phyloP scores from a whole-genome alignment of 2,329 filamentous ascomycete genomes.

The Cordyceps farinosa region DNA sequence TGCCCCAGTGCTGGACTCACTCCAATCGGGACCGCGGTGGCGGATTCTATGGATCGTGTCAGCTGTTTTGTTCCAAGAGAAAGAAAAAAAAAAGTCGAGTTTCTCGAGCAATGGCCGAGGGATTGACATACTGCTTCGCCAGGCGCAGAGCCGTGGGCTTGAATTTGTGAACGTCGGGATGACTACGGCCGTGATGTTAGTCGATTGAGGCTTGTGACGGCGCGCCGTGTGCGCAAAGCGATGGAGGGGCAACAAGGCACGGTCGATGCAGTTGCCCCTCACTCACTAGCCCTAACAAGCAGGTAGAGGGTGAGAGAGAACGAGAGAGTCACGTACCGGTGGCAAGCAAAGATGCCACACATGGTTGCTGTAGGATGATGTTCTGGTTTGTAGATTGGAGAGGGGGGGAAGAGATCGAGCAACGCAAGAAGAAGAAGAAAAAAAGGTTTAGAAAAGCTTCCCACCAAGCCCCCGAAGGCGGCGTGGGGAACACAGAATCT shows the following conservation, averaged over 20 bases:
- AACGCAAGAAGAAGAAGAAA: neutral
- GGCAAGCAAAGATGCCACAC: conserved; percentile 97
- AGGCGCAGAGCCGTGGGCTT: conserved; percentile 92
- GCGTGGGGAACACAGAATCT: conserved; percentile 12
- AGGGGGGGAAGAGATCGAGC: conserved; percentile 11
- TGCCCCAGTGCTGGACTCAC: conserved; percentile 53
- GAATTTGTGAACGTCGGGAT: conserved; percentile 93
- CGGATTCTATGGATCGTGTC: conserved; percentile 61
- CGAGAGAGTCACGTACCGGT: conserved; percentile 57
- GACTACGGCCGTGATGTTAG: conserved; percentile 44
- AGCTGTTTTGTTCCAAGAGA: neutral
- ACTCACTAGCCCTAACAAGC: conserved; percentile 24
- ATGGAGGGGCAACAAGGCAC: conserved; percentile 16
- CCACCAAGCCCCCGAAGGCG: conserved; percentile 13
- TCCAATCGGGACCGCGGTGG: conserved; percentile 98
- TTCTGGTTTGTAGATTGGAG: neutral
- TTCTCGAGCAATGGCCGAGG: neutral
- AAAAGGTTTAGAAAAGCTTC: conserved; percentile 10
- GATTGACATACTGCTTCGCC: conserved; percentile 76
- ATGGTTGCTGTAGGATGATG: conserved; percentile 53
- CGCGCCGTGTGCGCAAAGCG: neutral
- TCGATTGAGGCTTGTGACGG: conserved; percentile 6
- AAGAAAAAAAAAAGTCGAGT: neutral
- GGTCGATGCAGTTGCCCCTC: conserved; percentile 35
- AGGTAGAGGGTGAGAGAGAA: conserved; percentile 25